phyloP scores from a whole-genome alignment of 1,284 basidiomycete species.

The Rhodofomes roseus region DNA sequence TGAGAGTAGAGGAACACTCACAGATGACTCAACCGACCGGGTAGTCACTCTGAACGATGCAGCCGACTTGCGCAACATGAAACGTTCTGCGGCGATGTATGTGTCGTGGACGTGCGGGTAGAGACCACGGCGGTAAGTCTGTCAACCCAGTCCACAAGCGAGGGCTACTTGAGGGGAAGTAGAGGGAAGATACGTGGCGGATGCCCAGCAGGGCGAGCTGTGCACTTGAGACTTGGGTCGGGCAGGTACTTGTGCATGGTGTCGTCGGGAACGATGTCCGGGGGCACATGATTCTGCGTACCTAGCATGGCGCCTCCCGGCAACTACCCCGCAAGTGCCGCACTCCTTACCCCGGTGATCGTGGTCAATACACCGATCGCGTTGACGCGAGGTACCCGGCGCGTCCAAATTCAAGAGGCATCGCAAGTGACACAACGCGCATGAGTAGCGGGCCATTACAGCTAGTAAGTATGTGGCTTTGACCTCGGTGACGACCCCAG shows the following conservation, averaged over 20 bases:
- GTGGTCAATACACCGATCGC: neutral
- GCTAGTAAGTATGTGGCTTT: no score
- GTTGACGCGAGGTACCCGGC: no score
- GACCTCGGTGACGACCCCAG: no score
- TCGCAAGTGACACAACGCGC: no score
- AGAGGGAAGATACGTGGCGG: neutral
- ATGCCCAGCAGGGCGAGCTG: neutral
- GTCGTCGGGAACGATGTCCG: neutral
- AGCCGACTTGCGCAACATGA: neutral
- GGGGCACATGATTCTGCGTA: neutral
- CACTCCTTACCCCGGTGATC: neutral
- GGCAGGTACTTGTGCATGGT: neutral
- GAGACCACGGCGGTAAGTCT: neutral
- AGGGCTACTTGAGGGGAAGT: neutral
- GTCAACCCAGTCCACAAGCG: neutral
- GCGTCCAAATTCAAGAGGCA: no score
- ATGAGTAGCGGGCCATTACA: no score
- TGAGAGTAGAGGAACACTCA: no score
- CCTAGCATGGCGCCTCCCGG: neutral
- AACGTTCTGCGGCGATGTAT: neutral
- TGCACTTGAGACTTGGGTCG: neutral
- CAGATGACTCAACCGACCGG: neutral
- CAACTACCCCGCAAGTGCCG: neutral
- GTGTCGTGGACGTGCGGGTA: neutral
- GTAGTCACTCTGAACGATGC: neutral